Evolutionary conservation across 2,329 filamentous ascomycete species (phyloP), one percentile per base, ranked within the genome.

Genomic region (Fusarium agapanthi): DNA sequence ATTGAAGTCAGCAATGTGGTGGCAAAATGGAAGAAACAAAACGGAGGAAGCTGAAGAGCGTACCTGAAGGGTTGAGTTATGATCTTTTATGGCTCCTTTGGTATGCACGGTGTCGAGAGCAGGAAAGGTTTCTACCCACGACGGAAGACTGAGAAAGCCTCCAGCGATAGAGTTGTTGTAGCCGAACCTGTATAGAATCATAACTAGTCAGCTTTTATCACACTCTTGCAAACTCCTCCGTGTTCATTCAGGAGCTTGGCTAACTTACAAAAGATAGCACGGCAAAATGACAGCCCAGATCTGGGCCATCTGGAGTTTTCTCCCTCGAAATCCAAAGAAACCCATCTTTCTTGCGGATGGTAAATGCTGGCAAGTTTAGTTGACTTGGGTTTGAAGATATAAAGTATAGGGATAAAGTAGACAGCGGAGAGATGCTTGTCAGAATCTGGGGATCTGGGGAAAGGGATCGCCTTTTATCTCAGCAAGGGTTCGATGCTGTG

Each of bases 161-260:
- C 55, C 61, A 7, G 61, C 61, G 6, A 63, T 61, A 3, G 61
- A 61, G 54, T 61, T 63, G 14, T 63, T 63, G 11, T 50, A 63
- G 0, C 55, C 61, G 8, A 60, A 61, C 5, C 37, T 60, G 10
- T n/a, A n/a, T 14, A 3, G 2, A 13, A 16, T 0, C 0, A 15
- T 1, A 8, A 32, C 7, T 10, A 4, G 15, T 48, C 20, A 63
- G 32, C 20, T 26, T 7, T 22, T 7, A 18, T 6, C 16, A 20
- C 13, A 7, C 16, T 20, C 7, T 12, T 41, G 32, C 15, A 34
- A 34, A n/a, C 13, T 41, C 22, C 7, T 1, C 26, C 6, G 11
- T 14, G 10, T 18, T 5, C 6, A 1, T 15, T 20, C 18, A 8
- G 3, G 10, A 10, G 7, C 7, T 6, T n/a, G 22, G 22, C 4